A percentile compares a stretch with the other conserved stretches of the same genome.
Conservation (phyloP, 495 filamentous ascomycete species). For the Tuber calosporum region DNA sequence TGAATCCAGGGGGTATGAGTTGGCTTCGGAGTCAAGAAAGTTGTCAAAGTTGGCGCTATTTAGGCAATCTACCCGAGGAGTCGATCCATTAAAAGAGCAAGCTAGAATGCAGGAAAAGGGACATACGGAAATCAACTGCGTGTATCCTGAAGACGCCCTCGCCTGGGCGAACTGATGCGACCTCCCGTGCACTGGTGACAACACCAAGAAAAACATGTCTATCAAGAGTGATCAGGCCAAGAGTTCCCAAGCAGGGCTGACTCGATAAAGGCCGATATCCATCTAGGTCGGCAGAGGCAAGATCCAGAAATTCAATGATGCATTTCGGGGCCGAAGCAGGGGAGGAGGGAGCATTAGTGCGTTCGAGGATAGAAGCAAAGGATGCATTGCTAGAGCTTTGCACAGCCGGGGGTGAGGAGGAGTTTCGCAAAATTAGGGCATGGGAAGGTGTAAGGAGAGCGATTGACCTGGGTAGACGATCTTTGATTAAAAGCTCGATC, state of each 20-base stretch:
- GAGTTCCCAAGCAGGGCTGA: constrained; percentile 75
- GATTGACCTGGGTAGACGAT: constrained; percentile 77
- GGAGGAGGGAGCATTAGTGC: constrained; percentile 18
- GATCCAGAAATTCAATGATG: constrained; percentile 74
- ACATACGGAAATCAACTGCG: constrained; percentile 75
- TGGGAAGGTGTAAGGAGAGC: constrained; percentile 70
- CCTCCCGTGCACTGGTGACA: constrained; percentile 67
- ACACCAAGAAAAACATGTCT: constrained; percentile 87
- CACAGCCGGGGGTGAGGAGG: constrained; percentile 49
- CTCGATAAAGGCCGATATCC: constrained; percentile 66
- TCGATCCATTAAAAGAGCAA: constrained; percentile 3
- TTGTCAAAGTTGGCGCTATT: constrained; percentile 76
- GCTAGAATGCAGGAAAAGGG: background rate
- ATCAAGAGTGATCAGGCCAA: constrained; percentile 79
- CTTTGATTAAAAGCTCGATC: constrained; percentile 58
- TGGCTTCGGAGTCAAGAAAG: constrained; percentile 55
- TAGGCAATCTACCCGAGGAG: constrained; percentile 58
- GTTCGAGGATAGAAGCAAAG: constrained; percentile 45
- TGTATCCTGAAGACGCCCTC: constrained; percentile 83
- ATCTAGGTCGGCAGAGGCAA: constrained; percentile 58
- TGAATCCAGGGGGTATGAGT: constrained; percentile 50
- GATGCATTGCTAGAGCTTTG: constrained; percentile 47
- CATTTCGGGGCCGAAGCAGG: constrained; percentile 53
- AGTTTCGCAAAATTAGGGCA: constrained; percentile 76
- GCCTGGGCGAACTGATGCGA: constrained; percentile 74